phyloP scores from a whole-genome alignment of 371 early-diverging fungal species.

The Nematocida major region DNA sequence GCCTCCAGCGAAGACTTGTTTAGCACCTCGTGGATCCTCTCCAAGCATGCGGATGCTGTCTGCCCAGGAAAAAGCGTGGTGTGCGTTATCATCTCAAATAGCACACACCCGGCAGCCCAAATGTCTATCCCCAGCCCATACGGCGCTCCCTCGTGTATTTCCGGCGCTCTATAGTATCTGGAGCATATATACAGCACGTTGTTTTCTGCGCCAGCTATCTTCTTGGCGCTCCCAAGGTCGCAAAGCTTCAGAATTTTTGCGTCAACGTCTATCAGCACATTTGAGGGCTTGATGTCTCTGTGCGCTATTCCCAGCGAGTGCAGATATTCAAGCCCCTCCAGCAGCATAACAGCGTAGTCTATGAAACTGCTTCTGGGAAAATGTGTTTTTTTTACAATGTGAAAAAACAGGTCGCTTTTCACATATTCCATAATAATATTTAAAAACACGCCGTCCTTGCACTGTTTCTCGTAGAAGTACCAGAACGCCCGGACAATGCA shows the following conservation, averaged over 20 bases:
- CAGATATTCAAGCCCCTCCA: slow-evolving; percentile 80
- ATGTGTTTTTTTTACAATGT: slow-evolving; percentile 27
- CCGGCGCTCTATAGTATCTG: slow-evolving; percentile 93
- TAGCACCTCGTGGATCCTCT: neutral
- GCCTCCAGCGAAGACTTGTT: neutral
- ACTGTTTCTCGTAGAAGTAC: slow-evolving; percentile 50
- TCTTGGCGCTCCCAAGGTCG: slow-evolving; percentile 96
- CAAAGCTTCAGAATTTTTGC: slow-evolving; percentile 80
- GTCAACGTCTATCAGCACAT: slow-evolving; percentile 77
- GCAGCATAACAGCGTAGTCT: slow-evolving; percentile 68
- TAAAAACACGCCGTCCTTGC: slow-evolving; percentile 51
- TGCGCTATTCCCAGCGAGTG: slow-evolving; percentile 87
- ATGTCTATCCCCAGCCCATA: slow-evolving; percentile 90
- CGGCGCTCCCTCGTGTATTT: slow-evolving; percentile 78
- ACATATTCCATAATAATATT: slow-evolving; percentile 57
- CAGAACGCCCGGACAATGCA: slow-evolving; percentile 52
- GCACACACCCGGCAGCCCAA: slow-evolving; percentile 94
- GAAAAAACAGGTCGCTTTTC: slow-evolving; percentile 23
- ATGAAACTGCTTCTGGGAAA: slow-evolving; percentile 10
- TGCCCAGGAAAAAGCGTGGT: slow-evolving; percentile 6
- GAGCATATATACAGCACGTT: slow-evolving; percentile 96
- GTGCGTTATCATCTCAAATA: slow-evolving; percentile 74
- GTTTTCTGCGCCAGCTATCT: slow-evolving; percentile 78
- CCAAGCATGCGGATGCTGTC: neutral
- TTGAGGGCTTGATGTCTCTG: slow-evolving; percentile 88